These are phyloP conservation scores for Bifiguratus adelaidae DNA, from an alignment of 192 early-diverging fungal species.

Conservation along the genomic window DNA sequence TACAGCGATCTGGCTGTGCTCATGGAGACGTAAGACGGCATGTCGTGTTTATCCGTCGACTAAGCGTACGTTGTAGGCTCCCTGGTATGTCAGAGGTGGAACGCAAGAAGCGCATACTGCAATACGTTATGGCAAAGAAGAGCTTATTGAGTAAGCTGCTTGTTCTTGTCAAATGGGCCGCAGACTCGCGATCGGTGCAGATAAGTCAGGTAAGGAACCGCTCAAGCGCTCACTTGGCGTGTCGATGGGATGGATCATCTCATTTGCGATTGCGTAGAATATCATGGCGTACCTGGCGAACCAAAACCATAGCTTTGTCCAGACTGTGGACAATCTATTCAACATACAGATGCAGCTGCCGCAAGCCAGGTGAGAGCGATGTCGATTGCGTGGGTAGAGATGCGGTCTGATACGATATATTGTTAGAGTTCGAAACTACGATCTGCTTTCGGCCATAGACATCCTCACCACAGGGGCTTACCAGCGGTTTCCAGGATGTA, in stretches of 20 bases:
- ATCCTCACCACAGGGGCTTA: conserved; percentile 80
- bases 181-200: conserved; percentile 54
- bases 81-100: conserved; percentile 44
- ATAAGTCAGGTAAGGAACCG: conserved; percentile 45
- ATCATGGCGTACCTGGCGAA: conserved; percentile 20
- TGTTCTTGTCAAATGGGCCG: conserved; percentile 67
- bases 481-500: conserved; percentile 61
- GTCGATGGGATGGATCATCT: neutral
- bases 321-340: conserved; percentile 17
- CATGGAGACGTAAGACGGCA: conserved; percentile 40
- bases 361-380: conserved; percentile 16
- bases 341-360: conserved; percentile 27
- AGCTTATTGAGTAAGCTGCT: conserved; percentile 62
- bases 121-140: conserved; percentile 48
- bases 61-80: conserved; percentile 19
- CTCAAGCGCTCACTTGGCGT: neutral
- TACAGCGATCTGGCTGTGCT: conserved; percentile 55
- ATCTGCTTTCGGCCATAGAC: conserved; percentile 75
- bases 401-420: neutral
- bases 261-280: conserved; percentile 8
- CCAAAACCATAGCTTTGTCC: conserved; percentile 21
- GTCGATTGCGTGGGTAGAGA: neutral
- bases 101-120: conserved; percentile 47
- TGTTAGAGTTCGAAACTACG: conserved; percentile 64
- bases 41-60: neutral